Evolutionary conservation across 352 stramenopile genomes (phyloP), one percentile per base, ranked within the genome.

Genomic region (Thraustochytrium striatum): DNA sequence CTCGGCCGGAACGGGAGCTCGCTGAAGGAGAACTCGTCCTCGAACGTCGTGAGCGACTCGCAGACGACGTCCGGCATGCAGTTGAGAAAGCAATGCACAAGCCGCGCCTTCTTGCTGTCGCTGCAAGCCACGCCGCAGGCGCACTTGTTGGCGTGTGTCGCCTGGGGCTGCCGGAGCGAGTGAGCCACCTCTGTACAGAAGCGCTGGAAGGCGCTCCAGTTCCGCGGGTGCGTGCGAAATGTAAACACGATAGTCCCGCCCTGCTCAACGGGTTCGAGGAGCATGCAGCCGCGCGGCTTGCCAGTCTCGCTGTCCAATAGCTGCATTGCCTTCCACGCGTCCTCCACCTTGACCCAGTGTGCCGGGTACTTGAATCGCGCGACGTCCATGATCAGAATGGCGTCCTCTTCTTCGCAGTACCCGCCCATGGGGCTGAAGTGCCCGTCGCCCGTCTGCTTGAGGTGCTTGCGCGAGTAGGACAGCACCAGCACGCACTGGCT

Each of bases 341-440:
- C 73, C 28, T 79, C 32, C 3, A 93, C 59, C 25, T 83, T 69
- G 32, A 92, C 90, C 90, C 90, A 96, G 85, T 93, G 91, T 0
- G 95, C 94, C 25, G 93, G 90, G 84, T 98, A 98, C 85, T 97
- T 97, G 87, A 97, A 97, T 38, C 85, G 78, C 7, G 85, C 85
- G 8, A 96, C 94, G 81, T 99, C 96, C 69, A 99, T 86, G 43
- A 99, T 88, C 28, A 82, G 72, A 2, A 83, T 39, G 11, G 21
- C 19, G 69, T 98, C 93, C 16, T 87, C 87, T 81, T 85, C 87
- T 50, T 84, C 85, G 82, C 98, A 87, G 84, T 98, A 98, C 2
- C 92, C 95, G 55, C 90, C 95, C 70, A 98, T 92, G 11, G 95
- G 95, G 41, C 90, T 97, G 83, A 98, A 99, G 84, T 99, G 96